A percentile compares a stretch with the other conserved stretches of the same genome.
phyloP scores from a whole-genome alignment of 75 land plant species.

The Adiantum capillusveneris region DNA sequence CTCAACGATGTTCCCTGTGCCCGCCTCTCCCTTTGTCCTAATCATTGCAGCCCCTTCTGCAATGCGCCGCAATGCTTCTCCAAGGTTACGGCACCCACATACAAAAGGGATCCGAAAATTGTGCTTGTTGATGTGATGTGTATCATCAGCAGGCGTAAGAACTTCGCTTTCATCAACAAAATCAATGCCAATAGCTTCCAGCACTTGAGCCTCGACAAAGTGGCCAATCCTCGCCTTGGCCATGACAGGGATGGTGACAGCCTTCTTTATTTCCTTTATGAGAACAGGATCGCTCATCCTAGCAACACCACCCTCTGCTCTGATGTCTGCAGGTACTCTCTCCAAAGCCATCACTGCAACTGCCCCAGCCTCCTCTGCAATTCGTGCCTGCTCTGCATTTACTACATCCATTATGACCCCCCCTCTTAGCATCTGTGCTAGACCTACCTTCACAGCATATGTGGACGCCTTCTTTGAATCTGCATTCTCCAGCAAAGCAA shows the following conservation, averaged over 20 bases:
- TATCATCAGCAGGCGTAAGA: conserved; percentile 30
- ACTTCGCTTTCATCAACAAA: conserved; percentile 35
- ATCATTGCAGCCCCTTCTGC: conserved; percentile 38
- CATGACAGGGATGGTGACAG: conserved; percentile 32
- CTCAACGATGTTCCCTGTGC: conserved; percentile 34
- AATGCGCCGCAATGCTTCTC: conserved; percentile 26
- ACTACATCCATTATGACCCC: conserved; percentile 81
- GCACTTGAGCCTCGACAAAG: conserved; percentile 36
- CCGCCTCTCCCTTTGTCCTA: conserved; percentile 17
- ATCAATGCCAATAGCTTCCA: conserved; percentile 36
- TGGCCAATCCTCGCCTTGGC: conserved; percentile 40
- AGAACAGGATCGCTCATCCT: conserved; percentile 65
- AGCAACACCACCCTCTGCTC: conserved; percentile 69
- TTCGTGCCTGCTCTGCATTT: conserved; percentile 57
- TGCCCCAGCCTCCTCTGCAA: conserved; percentile 76
- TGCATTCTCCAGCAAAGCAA: conserved; percentile 17
- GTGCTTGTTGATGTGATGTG: conserved; percentile 34
- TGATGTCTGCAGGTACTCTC: conserved; percentile 71
- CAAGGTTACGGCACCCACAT: conserved; percentile 32
- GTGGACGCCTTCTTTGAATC: conserved; percentile 21
- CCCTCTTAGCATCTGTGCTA: conserved; percentile 70
- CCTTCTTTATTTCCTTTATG: conserved; percentile 63
- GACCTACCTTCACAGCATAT: conserved; percentile 63
- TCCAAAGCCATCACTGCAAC: conserved; percentile 74
- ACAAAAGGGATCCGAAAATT: conserved; percentile 31